These are phyloP conservation scores for Chimonanthus salicifolius DNA, from an alignment of 164 flowering plant genomes.

Conservation along the genomic window DNA sequence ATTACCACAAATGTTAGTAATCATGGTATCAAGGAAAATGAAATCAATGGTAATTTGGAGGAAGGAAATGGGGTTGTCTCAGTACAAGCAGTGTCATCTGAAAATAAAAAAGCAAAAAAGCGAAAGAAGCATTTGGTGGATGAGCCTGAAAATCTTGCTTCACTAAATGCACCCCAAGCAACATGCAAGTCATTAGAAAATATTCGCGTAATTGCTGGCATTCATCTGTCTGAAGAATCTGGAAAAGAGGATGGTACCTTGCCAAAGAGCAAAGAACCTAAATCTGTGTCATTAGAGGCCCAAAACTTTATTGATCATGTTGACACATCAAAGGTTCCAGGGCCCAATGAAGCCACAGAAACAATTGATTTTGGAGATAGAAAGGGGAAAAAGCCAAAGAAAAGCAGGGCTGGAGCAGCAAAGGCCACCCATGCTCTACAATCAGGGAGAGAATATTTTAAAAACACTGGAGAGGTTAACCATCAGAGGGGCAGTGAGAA, in stretches of 20 bases:
- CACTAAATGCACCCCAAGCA: background rate
- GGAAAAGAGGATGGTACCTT: slow-evolving; percentile 8
- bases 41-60: slow-evolving; percentile 3
- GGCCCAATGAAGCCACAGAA: slow-evolving; percentile 14
- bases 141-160: slow-evolving; percentile 4
- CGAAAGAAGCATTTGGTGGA: slow-evolving; percentile 11
- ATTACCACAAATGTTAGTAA: slow-evolving; percentile 7
- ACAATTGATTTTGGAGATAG: slow-evolving; percentile 18
- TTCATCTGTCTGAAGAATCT: slow-evolving; percentile 3
- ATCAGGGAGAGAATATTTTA: slow-evolving; percentile 9
- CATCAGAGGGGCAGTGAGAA: slow-evolving; percentile 12
- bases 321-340: slow-evolving; percentile 15
- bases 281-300: slow-evolving; percentile 6
- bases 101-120: slow-evolving; percentile 3
- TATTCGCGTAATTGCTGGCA: background rate
- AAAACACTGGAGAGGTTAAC: slow-evolving; percentile 2
- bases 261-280: slow-evolving; percentile 10
- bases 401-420: slow-evolving; percentile 16
- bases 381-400: slow-evolving; percentile 29
- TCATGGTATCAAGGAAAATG: slow-evolving; percentile 8
- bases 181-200: background rate
- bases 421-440: slow-evolving; percentile 2
- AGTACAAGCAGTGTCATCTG: slow-evolving; percentile 3
- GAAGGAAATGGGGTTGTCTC: slow-evolving; percentile 7
- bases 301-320: slow-evolving; percentile 6